These are phyloP conservation scores for Iris macrosiphon DNA, from an alignment of 106 monocot species.

Conservation along the genomic window DNA sequence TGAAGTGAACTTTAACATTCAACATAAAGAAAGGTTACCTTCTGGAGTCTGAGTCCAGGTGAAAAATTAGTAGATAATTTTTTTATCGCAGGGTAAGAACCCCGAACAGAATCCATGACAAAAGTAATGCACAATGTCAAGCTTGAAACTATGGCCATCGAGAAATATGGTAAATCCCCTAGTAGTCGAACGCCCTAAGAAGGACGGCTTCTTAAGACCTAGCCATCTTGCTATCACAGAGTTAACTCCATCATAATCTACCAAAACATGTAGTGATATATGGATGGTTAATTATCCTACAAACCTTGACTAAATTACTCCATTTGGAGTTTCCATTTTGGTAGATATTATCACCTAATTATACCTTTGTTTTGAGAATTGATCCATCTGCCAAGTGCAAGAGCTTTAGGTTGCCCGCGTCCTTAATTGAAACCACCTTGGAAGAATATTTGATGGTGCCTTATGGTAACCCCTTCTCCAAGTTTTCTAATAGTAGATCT, in stretches of 20 bases:
- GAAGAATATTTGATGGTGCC: slow-evolving; percentile 45
- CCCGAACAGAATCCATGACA: slow-evolving; percentile 46
- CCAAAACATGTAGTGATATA: slow-evolving; percentile 44
- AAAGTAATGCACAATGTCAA: slow-evolving; percentile 23
- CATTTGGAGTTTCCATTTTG: no score
- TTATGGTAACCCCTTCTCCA: slow-evolving; percentile 40
- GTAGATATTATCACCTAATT: background rate
- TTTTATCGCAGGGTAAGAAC: slow-evolving; percentile 33
- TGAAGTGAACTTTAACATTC: no score
- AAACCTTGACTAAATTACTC: no score
- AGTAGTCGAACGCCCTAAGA: slow-evolving; percentile 29
- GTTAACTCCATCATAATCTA: slow-evolving; percentile 78
- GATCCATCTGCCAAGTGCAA: slow-evolving; percentile 58
- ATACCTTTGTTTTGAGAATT: slow-evolving; percentile 52
- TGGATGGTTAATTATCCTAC: no score
- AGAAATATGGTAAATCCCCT: slow-evolving; percentile 48
- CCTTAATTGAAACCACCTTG: slow-evolving; percentile 45
- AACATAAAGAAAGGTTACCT: no score
- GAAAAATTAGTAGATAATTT: slow-evolving; percentile 64
- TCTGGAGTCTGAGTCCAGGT: slow-evolving; percentile 29
- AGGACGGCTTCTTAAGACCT: slow-evolving; percentile 36
- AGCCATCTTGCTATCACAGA: slow-evolving; percentile 68
- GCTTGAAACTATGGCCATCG: slow-evolving; percentile 36
- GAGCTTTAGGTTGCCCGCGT: slow-evolving; percentile 24
- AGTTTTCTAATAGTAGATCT: slow-evolving; percentile 35